Conservation (phyloP, 73 alveolate genomes). For the Paramecium tetraurelia region DNA sequence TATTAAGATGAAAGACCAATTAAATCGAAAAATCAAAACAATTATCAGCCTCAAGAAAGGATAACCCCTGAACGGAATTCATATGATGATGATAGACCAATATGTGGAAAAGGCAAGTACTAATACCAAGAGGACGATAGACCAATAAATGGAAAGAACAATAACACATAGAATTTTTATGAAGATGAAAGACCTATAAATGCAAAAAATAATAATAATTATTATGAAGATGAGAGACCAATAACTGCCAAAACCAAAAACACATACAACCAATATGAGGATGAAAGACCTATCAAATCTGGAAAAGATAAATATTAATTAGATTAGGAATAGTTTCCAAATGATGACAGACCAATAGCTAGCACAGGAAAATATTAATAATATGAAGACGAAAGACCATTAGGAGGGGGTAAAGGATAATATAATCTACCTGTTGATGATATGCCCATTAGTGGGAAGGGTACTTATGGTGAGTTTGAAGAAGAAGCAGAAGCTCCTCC, state of each 20-base stretch:
- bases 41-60: neutral
- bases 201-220: neutral
- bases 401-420: conserved; percentile 9
- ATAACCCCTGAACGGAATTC: neutral
- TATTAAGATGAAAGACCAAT: neutral
- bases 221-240: neutral
- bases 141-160: neutral
- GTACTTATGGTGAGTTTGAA: neutral
- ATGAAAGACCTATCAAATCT: neutral
- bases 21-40: neutral
- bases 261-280: neutral
- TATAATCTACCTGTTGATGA: neutral
- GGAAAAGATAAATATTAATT: neutral
- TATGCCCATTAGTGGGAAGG: neutral
- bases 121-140: neutral
- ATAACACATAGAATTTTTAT: neutral
- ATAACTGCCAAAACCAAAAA: neutral
- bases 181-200: neutral
- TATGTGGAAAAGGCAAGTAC: neutral
- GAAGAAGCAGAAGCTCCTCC: conserved; percentile 10
- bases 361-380: neutral
- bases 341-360: neutral
- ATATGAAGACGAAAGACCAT: conserved; percentile 4
- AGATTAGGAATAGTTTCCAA: neutral
- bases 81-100: neutral